A percentile compares a stretch with the other conserved stretches of the same genome.
Conservation (phyloP, 1,284 basidiomycete genomes). For the Ceratorhiza oryzae-sativae region DNA sequence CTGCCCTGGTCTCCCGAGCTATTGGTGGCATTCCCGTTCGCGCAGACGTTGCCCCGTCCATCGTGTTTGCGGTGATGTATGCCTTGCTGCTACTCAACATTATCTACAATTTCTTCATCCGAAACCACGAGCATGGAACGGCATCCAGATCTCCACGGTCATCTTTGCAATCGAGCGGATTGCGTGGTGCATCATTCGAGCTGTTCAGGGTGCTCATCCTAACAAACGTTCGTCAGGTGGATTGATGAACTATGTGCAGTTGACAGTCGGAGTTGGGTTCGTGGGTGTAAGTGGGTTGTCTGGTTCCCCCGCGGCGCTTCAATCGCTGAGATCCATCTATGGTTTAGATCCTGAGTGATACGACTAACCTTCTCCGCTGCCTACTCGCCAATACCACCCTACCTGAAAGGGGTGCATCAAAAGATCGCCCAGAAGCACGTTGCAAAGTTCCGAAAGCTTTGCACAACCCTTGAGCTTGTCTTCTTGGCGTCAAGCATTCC, state of each 20-base stretch:
- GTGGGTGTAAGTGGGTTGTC: slow-evolving; percentile 34
- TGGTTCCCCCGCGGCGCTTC: too few relatives aligned
- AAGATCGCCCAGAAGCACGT: slow-evolving; percentile 5
- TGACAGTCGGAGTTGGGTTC: slow-evolving; percentile 29
- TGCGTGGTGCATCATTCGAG: slow-evolving; percentile 33
- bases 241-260: slow-evolving; percentile 28
- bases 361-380: slow-evolving; percentile 12
- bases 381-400: slow-evolving; percentile 13
- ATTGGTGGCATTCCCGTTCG: slow-evolving; percentile 50
- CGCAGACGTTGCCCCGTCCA: slow-evolving; percentile 52
- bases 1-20: slow-evolving; percentile 47
- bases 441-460: not conserved
- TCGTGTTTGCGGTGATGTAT: slow-evolving; percentile 52
- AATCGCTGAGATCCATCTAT: too few relatives aligned
- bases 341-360: slow-evolving; percentile 11
- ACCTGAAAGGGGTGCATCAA: slow-evolving; percentile 18
- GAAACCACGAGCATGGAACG: slow-evolving; percentile 37
- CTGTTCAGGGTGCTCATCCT: slow-evolving; percentile 23
- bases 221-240: slow-evolving; percentile 15
- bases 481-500: slow-evolving; percentile 11
- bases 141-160: slow-evolving; percentile 25
- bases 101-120: slow-evolving; percentile 49
- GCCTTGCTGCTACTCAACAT: slow-evolving; percentile 50
- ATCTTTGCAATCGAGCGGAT: slow-evolving; percentile 26
- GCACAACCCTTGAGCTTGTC: slow-evolving; percentile 5